Evolutionary conservation across 2,329 filamentous ascomycete species (phyloP), one percentile per base, ranked within the genome.

Genomic region (Bipolaris cookei): DNA sequence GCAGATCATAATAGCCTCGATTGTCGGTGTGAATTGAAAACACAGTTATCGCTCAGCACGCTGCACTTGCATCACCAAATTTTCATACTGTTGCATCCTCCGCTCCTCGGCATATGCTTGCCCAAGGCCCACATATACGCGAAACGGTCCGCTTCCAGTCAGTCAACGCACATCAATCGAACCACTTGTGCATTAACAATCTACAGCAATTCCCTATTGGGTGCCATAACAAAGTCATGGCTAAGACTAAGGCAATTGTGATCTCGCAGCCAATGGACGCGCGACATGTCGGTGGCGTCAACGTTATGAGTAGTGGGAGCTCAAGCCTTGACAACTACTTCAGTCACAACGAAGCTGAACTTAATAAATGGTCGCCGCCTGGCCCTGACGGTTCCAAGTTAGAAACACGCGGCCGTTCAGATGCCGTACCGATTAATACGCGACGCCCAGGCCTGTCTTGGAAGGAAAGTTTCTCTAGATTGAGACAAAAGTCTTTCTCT

Each of bases 181-280:
- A 60, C 57, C 35, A 54, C 44, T 37, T 41, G 16, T 49, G 44
- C 46, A 38, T 39, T 54, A 59, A 7, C 35, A 48, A 56, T 44
- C 18, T 46, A 38, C 48, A 49, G 34, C 39, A 25, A 35, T 42
- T 34, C 38, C 43, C 48, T 48, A 50, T 55, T 54, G 45, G 53
- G 8, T 14, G 41, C 25, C n/a, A 54, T 38, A 61, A 45, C 30
- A 38, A 43, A 48, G 55, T 45, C 45, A 66, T 65, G 59, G 61
- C 64, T 54, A 65, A 63, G 56, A 54, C 66, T 16, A 73, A 66
- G 59, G 41, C 63, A 32, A 58, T 61, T 21, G 61, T 66, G 16
- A 76, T 76, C 38, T 75, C 72, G 18, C 58, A 58, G 7, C 73
- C 72, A 6, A 73, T 73, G 55, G 66, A 75, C 56, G 71, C 68